Evolutionary conservation across 768 basidiomycete genomes (phyloP).

Genomic region (Amanita subjunquillea): DNA sequence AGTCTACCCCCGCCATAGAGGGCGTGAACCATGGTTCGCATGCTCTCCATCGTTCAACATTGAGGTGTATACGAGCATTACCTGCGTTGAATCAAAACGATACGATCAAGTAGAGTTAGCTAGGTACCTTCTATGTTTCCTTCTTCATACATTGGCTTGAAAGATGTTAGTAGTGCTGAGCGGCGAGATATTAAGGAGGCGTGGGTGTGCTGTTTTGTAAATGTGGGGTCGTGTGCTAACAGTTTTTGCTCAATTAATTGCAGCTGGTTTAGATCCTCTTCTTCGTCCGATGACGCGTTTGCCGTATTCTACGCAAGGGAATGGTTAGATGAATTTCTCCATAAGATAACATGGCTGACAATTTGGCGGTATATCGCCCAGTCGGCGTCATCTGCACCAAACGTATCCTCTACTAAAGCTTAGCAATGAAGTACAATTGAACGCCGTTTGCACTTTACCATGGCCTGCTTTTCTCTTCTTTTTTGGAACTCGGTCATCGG

Average conservation of each 20-base stretch:
- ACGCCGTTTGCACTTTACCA: conserved; percentile 33
- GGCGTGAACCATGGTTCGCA: conserved; percentile 93
- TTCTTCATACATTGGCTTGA: conserved; percentile 72
- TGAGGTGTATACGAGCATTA: conserved; percentile 74
- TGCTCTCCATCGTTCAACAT: conserved; percentile 82
- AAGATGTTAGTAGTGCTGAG: conserved; percentile 80
- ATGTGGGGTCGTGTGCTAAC: conserved; percentile 75
- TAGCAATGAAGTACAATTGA: not conserved
- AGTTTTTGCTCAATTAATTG: conserved; percentile 71
- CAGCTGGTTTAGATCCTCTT: conserved; percentile 76
- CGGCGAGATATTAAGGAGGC: conserved; percentile 66
- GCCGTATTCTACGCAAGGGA: conserved; percentile 44
- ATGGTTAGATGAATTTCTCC: not conserved
- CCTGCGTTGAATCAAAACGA: conserved; percentile 24
- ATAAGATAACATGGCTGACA: conserved; percentile 30
- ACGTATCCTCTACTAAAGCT: conserved; percentile 64
- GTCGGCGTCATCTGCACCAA: conserved; percentile 90
- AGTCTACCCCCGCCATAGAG: conserved; percentile 89
- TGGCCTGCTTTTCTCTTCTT: conserved; percentile 78
- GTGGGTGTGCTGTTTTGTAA: conserved; percentile 75
- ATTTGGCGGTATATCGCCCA: conserved; percentile 98
- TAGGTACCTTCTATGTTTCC: conserved; percentile 52
- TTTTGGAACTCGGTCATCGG: conserved; percentile 73
- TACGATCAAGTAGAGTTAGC: not conserved
- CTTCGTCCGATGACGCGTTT: conserved; percentile 73